Evolutionary conservation across 2,329 filamentous ascomycete species (phyloP), one percentile per base, ranked within the genome.

Genomic region (Didymella keratinophila): DNA sequence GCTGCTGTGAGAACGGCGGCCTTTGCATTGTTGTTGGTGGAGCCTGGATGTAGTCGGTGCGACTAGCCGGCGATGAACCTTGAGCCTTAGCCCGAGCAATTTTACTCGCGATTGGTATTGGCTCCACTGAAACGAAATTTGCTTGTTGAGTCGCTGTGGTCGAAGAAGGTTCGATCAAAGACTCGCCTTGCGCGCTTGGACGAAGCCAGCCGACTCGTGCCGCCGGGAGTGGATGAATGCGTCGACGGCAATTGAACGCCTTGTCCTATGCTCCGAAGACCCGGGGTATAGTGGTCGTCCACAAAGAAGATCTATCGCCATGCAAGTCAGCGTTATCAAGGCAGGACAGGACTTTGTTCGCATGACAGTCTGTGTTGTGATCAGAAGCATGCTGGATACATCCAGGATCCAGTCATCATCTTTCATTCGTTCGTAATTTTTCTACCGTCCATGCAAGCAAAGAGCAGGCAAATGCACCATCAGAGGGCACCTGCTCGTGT

Each of bases 51-150:
- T 50, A 63, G 45, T 59, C 61, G 61, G 63, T 58, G 56, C 52
- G 48, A 61, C 54, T 41, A 23, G 52, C 61, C 62, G 61, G 64
- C 57, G 46, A 61, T 59, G 52, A 61, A 52, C 51, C 52, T 56
- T 55, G 49, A 48, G 23, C 34, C 28, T 48, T 62, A 55, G 58
- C 27, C 60, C 57, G 52, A 54, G 49, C 57, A 49, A 44, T 58
- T 49, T 53, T 45, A 54, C 39, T 54, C 56, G 50, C 41, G 25
- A 45, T 46, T 46, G 51, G 32, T 42, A 58, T 58, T 58, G 50
- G 56, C 56, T 46, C 56, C 56, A 58, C 56, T 50, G 50, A 54
- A 54, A 58, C 4, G 46, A 58, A 50, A 58, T 58, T 58, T 58
- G 56, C 14, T 50, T 53, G 50, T 53, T 49, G 39, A 58, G 48